Base-by-base conservation (phyloP, 257 asterid species). In the Rhazya stricta region DNA sequence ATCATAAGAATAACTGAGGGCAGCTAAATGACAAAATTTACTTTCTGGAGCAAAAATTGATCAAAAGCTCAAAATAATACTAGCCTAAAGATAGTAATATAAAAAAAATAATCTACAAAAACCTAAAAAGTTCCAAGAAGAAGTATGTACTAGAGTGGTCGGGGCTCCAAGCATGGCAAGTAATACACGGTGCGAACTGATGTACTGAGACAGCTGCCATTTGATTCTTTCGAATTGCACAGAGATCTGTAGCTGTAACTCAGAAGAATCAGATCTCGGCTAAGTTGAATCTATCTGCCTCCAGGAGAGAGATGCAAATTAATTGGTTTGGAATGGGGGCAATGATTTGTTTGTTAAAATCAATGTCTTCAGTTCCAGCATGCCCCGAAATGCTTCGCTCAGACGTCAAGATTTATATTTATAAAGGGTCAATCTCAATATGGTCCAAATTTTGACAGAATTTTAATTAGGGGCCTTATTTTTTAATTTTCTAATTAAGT, bases 141-240 rank as follows among this genome's bases (percentile, higher is more conserved):
- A 62, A 50, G 73, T 11, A 50, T 15, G 77, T 87, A 94, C 99
- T 92, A 72, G 97, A 92, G 58, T 80, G 89, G 78, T 94, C 99
- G 53, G 96, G 95, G 76, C 96, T 92, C 99, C 98, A 94, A 84
- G 92, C 95, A 84, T 94, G 99, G 83, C 94, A 88, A 74, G 96
- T 88, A 81, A 94, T 87, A 84, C 90, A 90, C 77, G 85, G 97
- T 73, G 96, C 97, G 68, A 92, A 90, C 81, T 89, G 93, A 79
- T 92, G 95, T 81, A 85, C 88, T 71, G 96, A 87, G 73, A 89
- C 88, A n/a, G 92, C 89, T 32, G 97, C 97, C 99, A 94, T 94
- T 68, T 16, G 53, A 50, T 30, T 39, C 12, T 42, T 37, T 46
- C 32, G 5, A 34, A 39, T 21, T 4, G 74, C 48, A 51, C 48